These are phyloP conservation scores for Penicillium cosmopolitanum DNA, from an alignment of 495 filamentous ascomycete species.

Conservation along the genomic window DNA sequence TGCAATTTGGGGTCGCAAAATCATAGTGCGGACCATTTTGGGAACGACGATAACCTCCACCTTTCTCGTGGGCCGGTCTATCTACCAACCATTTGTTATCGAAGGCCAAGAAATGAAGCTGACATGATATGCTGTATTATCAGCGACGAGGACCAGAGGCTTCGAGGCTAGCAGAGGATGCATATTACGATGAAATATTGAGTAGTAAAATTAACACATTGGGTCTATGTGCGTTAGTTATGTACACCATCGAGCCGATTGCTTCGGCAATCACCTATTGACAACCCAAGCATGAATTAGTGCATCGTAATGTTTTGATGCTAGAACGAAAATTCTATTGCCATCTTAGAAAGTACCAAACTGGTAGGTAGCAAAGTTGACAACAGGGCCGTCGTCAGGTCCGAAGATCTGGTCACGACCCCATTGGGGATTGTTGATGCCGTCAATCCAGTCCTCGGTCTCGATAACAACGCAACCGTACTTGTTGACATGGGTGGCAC, in stretches of 20 bases:
- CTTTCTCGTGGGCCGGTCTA: too few relatives aligned
- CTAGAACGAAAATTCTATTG: neutral
- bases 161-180: neutral
- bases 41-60: too few relatives aligned
- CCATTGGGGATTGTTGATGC: conserved; percentile 81
- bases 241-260: conserved; percentile 13
- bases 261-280: conserved; percentile 3
- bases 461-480: conserved; percentile 75
- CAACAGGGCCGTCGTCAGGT: conserved; percentile 63
- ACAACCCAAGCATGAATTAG: conserved; percentile 9
- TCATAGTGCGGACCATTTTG: neutral
- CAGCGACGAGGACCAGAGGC: neutral
- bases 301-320: neutral
- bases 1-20: neutral
- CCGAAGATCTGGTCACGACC: conserved; percentile 65
- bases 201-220: neutral
- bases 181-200: neutral
- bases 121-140: neutral
- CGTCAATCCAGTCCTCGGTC: conserved; percentile 72
- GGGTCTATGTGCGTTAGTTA: conserved; percentile 6
- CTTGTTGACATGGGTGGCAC: conserved; percentile 52
- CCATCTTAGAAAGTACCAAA: conserved; percentile 48
- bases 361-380: conserved; percentile 67
- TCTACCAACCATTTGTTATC: too few relatives aligned
- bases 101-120: neutral